Base-by-base conservation (phyloP, 2,329 filamentous ascomycete species). In the Plectosphaerella cucumerina region DNA sequence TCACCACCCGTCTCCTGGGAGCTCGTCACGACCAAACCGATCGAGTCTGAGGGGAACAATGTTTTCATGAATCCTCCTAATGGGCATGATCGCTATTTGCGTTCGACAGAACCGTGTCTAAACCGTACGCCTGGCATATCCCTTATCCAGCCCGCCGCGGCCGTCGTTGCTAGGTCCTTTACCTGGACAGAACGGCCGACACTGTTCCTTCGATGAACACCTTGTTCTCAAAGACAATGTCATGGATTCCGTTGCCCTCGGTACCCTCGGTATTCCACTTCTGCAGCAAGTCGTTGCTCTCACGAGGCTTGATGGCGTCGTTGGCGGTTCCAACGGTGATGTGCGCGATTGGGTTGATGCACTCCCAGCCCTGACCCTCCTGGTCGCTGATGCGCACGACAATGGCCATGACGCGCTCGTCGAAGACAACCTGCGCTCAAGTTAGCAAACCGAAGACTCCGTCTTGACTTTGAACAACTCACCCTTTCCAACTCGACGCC, bases 331-430 rank as follows among this genome's bases (percentile, higher is more conserved):
- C 94, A 8, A 97, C 77, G 0, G 94, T 99, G 53, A 99, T 82
- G 65, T 99, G 94, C 11, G 92, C 84, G 31, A 95, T 77, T 14
- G 77, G 70, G 63, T 99, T 99, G 42, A 82, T 80, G 54, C 86
- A 93, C 50, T 84, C 75, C 83, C 85, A 89, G 4, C 33, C 34
- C 44, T 72, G 71, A 42, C 65, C 70, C 54, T 68, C 70, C 14
- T 79, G 70, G 51, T 84, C 81, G 6, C 81, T 70, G 3, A 96
- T 74, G 10, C 92, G 82, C 15, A 90, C 90, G 3, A 96, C 89
- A 51, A 99, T 87, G 6, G 90, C 86, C 94, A 99, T 97, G 62
- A 97, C 76, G 5, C 90, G 81, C 55, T 85, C 77, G 62, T 97
- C 88, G 78, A 87, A 97, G 9, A 99, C 85, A 45, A 97, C 70